Evolutionary conservation across 1,284 basidiomycete species (phyloP).

Genomic region (Malassezia brasiliensis): DNA sequence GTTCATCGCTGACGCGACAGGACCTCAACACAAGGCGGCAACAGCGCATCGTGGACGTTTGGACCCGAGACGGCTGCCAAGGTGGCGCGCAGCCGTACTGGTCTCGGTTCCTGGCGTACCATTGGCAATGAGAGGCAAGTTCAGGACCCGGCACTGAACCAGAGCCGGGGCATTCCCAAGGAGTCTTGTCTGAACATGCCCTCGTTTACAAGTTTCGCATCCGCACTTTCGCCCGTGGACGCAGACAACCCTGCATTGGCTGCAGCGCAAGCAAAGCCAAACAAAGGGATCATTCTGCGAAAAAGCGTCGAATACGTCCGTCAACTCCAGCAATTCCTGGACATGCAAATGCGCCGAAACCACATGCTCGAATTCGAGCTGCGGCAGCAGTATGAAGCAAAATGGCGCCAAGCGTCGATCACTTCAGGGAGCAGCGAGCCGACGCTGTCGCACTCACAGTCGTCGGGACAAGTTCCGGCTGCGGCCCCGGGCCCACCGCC

Average conservation of each 20-base stretch:
- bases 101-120: background rate
- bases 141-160: slow-evolving; percentile 14
- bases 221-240: slow-evolving; percentile 31
- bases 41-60: slow-evolving; percentile 20
- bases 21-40: slow-evolving; percentile 31
- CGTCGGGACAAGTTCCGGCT: too few species aligned
- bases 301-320: slow-evolving; percentile 47
- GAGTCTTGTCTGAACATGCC: slow-evolving; percentile 21
- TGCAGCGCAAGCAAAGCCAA: slow-evolving; percentile 42
- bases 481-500: too few species aligned
- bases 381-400: slow-evolving; percentile 13
- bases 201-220: slow-evolving; percentile 25
- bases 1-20: slow-evolving; percentile 20
- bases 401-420: too few species aligned
- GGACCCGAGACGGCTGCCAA: background rate
- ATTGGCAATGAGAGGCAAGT: background rate
- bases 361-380: slow-evolving; percentile 34
- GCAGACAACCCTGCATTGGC: slow-evolving; percentile 33
- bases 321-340: slow-evolving; percentile 41
- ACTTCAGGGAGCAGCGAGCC: too few species aligned
- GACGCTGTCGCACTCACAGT: too few species aligned
- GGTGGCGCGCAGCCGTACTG: background rate
- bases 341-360: slow-evolving; percentile 36
- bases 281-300: slow-evolving; percentile 45
- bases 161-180: slow-evolving; percentile 9